Evolutionary conservation across 106 monocot species (phyloP), one percentile per base, ranked within the genome.

Genomic region (Xerophyta viscosa): DNA sequence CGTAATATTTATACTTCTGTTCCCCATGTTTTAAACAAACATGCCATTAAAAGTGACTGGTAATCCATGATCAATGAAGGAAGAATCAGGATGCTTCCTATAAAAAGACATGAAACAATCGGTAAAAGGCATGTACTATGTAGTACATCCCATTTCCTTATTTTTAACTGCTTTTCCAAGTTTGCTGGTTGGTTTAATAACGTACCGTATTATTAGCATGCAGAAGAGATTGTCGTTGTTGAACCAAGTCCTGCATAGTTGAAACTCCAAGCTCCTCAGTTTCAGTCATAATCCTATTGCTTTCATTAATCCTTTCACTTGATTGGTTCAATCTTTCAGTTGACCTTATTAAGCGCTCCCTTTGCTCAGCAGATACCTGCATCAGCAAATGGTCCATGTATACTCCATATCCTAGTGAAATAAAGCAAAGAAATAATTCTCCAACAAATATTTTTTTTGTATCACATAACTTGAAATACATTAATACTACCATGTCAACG

Each of bases 241-340:
- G 88, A 48, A 83, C 79, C 58, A 89, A 52, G 49, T 89, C 83
- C 18, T 83, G 80, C 57, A 83, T 73, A 60, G 83, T 72, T 56
- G 88, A 83, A 56, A 83, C 88, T 13, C 88, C 88, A 54, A 89
- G 79, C 8, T 83, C 88, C 60, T 89, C 88, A 4, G 88, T 83
- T 67, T 83, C 88, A 24, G 83, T 39, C 79, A 83, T 83, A 7
- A 79, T 74, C 64, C 80, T 73, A 66, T 79, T 69, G 56, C 83
- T 57, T 33, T 89, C 83, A 42, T 58, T 83, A 10, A 89, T 61
- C 41, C 83, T 79, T n/a, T 84, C 83, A 62, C 83, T 80, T 13
- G 83, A 71, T 31, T 89, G 53, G 45, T 83, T 79, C 49, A 80
- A 45, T 54, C 73, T 79, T 10, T 89, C 83, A 47, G 88, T 80